Percentiles rank a stretch among this genome's conserved stretches.
Evolutionary conservation across 2,329 filamentous ascomycete genomes (phyloP).

Genomic region (Trichoderma harzianum): DNA sequence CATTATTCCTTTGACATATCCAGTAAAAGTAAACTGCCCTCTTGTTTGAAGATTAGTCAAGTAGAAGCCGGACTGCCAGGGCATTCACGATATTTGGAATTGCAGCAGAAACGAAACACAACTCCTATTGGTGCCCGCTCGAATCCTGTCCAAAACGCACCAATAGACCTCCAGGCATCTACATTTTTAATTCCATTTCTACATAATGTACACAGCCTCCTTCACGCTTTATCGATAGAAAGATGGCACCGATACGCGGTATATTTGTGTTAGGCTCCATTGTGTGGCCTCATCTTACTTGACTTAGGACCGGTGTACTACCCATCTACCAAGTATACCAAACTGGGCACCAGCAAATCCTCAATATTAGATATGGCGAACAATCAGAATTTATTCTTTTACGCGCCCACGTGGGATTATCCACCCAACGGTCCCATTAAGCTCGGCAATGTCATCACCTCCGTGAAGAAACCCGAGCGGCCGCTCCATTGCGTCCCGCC

Average conservation of each 20-base stretch:
- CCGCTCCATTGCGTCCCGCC: constrained; percentile 10
- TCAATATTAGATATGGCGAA: not conserved
- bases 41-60: not conserved
- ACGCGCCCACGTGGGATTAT: constrained; percentile 21
- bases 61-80: not conserved
- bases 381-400: constrained; percentile 12
- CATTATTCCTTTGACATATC: not conserved
- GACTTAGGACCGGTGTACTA: not conserved
- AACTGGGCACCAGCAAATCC: not conserved
- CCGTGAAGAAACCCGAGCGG: constrained; percentile 18
- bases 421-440: constrained; percentile 20
- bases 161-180: not conserved
- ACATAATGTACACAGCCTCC: not conserved
- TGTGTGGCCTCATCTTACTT: not conserved
- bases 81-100: not conserved
- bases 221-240: not conserved
- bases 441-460: constrained; percentile 21
- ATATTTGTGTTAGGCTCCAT: not conserved
- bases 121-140: not conserved
- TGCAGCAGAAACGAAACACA: not conserved
- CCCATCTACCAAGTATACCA: not conserved
- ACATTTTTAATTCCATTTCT: not conserved
- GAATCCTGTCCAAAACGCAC: not conserved
- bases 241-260: not conserved
- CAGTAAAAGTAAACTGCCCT: not conserved